phyloP scores from a whole-genome alignment of 2,329 filamentous ascomycete species.

The Claviceps lovelessii region DNA sequence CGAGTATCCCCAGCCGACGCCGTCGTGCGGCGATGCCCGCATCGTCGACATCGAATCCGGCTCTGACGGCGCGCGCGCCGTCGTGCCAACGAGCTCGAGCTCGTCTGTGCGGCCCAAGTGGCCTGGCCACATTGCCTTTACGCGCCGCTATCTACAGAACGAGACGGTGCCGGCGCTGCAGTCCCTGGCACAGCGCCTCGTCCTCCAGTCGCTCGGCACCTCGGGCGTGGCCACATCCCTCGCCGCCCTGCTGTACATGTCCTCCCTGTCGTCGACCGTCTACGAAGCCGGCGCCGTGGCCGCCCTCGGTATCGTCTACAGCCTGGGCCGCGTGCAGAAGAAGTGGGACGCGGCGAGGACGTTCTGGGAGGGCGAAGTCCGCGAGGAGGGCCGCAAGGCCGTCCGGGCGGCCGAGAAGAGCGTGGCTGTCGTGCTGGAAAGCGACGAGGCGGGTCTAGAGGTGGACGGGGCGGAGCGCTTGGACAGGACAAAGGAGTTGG shows the following conservation, averaged over 20 bases:
- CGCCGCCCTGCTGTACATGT: slow-evolving; percentile 42
- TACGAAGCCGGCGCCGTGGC: slow-evolving; percentile 51
- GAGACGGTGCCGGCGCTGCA: slow-evolving; percentile 57
- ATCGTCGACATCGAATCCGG: no score
- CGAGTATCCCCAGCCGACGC: slow-evolving; percentile 23
- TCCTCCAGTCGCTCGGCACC: slow-evolving; percentile 62
- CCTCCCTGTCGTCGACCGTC: slow-evolving; percentile 34
- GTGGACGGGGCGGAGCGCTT: slow-evolving; percentile 18
- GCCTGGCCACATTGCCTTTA: slow-evolving; percentile 60
- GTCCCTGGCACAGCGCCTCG: slow-evolving; percentile 56
- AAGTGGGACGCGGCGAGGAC: slow-evolving; percentile 46
- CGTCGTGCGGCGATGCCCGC: slow-evolving; percentile 9
- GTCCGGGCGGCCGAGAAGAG: slow-evolving; percentile 41
- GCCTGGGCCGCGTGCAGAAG: slow-evolving; percentile 43
- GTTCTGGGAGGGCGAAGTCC: slow-evolving; percentile 53
- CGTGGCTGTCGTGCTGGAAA: slow-evolving; percentile 32
- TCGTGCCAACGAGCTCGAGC: slow-evolving; percentile 10
- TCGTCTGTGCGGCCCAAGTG: slow-evolving; percentile 34
- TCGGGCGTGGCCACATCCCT: slow-evolving; percentile 47
- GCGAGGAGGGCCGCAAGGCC: slow-evolving; percentile 51
- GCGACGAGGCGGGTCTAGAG: slow-evolving; percentile 6
- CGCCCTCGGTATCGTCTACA: slow-evolving; percentile 46
- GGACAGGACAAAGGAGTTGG: slow-evolving; percentile 27
- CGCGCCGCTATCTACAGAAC: slow-evolving; percentile 51
- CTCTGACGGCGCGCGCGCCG: slow-evolving; percentile 7